A percentile compares a stretch with the other conserved stretches of the same genome.
Evolutionary conservation across 1,139 yeast genomes (phyloP).

Genomic region (Yamadazyma membranifaciens): DNA sequence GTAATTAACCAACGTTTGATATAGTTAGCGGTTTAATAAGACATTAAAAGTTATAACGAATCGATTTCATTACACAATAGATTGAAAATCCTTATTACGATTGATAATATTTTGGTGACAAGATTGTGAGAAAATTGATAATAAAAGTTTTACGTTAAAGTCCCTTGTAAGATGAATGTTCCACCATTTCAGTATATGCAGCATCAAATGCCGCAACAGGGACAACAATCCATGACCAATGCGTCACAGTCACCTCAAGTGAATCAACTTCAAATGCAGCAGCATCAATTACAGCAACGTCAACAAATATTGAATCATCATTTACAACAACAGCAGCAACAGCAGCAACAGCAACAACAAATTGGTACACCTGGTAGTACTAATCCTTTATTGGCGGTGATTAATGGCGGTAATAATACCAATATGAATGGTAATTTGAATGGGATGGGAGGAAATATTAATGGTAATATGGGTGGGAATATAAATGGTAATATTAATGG

Average conservation of each 20-base stretch:
- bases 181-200: constrained; percentile 48
- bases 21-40: too few relatives aligned
- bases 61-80: too few relatives aligned
- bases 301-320: constrained; percentile 40
- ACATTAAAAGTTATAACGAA: too few relatives aligned
- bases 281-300: constrained; percentile 37
- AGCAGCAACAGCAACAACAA: constrained; percentile 28
- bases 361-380: constrained; percentile 20
- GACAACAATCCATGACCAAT: constrained; percentile 24
- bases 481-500: constrained; percentile 1
- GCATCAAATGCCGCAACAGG: constrained; percentile 29
- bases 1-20: neutral
- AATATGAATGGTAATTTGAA: neutral
- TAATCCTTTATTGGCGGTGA: constrained; percentile 38
- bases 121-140: too few relatives aligned
- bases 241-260: constrained; percentile 39
- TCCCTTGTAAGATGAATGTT: constrained; percentile 28
- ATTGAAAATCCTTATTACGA: too few relatives aligned
- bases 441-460: too few relatives aligned
- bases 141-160: neutral
- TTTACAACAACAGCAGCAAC: constrained; percentile 36
- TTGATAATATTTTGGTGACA: neutral
- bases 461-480: too few relatives aligned
- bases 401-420: constrained; percentile 26
- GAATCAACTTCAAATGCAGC: constrained; percentile 34